These are phyloP conservation scores for Rutidosis leptorrhynchoides DNA, from an alignment of 129 eudicot genomes.

Conservation along the genomic window DNA sequence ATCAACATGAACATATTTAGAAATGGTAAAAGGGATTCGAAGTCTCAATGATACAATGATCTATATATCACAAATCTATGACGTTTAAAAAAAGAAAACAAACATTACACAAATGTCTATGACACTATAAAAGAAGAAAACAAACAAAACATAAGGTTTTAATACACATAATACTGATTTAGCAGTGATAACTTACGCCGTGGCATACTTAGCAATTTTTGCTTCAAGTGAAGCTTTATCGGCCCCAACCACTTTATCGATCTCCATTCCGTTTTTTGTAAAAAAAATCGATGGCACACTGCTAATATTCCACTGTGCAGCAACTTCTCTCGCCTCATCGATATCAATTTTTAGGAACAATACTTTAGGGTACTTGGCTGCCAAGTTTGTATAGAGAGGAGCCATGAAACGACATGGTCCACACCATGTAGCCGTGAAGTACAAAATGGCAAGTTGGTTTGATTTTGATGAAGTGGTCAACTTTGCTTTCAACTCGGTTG, in stretches of 20 bases:
- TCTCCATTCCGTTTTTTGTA: conserved; percentile 59
- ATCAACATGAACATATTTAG: neutral
- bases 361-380: conserved; percentile 50
- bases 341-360: conserved; percentile 68
- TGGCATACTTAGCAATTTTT: conserved; percentile 63
- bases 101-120: neutral
- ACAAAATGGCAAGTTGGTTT: conserved; percentile 54
- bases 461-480: conserved; percentile 49
- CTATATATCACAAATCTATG: conserved; percentile 3
- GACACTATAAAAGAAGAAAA: neutral
- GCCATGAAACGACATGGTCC: conserved; percentile 76
- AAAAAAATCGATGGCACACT: conserved; percentile 65
- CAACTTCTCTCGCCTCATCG: conserved; percentile 57
- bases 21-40: neutral
- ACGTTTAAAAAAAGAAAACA: neutral
- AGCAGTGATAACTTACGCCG: conserved; percentile 20
- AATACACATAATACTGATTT: neutral
- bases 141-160: conserved; percentile 2
- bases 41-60: neutral
- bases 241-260: conserved; percentile 60
- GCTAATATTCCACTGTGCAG: conserved; percentile 56
- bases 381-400: conserved; percentile 56
- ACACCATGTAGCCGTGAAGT: conserved; percentile 93
- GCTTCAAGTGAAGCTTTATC: conserved; percentile 61
- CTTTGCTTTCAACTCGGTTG: conserved; percentile 44